A percentile compares a stretch with the other conserved stretches of the same genome.
phyloP scores from a whole-genome alignment of 148 eudicot genomes.

The Arbutus unedo region DNA sequence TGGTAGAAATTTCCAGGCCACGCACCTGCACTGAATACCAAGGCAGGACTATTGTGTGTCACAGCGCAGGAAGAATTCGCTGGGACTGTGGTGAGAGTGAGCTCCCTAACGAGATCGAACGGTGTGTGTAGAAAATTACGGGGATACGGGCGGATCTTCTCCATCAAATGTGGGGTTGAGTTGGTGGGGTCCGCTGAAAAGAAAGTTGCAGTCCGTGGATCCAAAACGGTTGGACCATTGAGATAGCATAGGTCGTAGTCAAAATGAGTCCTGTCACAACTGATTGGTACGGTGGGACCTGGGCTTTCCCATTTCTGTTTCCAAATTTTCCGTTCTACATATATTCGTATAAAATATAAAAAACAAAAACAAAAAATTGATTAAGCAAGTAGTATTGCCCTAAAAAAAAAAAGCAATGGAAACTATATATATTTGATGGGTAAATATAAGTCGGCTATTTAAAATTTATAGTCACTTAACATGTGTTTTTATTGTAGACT shows the following conservation, averaged over 20 bases:
- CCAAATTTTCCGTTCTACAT: background rate
- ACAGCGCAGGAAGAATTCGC: constrained; percentile 26
- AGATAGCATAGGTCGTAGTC: constrained; percentile 42
- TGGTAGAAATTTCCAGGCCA: constrained; percentile 49
- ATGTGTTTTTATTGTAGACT: too few relatives aligned
- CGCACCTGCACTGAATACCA: constrained; percentile 41
- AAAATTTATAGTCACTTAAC: too few relatives aligned
- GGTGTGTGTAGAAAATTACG: background rate
- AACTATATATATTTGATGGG: too few relatives aligned
- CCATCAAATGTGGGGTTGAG: constrained; percentile 12
- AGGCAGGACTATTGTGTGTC: constrained; percentile 27
- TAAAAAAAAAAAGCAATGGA: too few relatives aligned
- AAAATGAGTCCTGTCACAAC: constrained; percentile 41
- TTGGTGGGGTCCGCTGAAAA: constrained; percentile 24
- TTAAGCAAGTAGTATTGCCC: too few relatives aligned
- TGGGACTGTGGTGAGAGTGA: constrained; percentile 33
- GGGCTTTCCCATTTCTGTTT: constrained; percentile 9
- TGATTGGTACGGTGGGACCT: constrained; percentile 14
- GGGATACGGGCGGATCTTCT: constrained; percentile 38
- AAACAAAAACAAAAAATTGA: too few relatives aligned
- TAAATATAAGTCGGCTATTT: too few relatives aligned
- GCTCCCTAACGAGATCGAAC: constrained; percentile 16
- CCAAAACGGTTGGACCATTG: constrained; percentile 37
- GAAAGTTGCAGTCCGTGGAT: constrained; percentile 36
- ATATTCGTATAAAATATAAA: background rate